Evolutionary conservation across 352 stramenopile species (phyloP).

Genomic region (Blastocystis sp.): DNA sequence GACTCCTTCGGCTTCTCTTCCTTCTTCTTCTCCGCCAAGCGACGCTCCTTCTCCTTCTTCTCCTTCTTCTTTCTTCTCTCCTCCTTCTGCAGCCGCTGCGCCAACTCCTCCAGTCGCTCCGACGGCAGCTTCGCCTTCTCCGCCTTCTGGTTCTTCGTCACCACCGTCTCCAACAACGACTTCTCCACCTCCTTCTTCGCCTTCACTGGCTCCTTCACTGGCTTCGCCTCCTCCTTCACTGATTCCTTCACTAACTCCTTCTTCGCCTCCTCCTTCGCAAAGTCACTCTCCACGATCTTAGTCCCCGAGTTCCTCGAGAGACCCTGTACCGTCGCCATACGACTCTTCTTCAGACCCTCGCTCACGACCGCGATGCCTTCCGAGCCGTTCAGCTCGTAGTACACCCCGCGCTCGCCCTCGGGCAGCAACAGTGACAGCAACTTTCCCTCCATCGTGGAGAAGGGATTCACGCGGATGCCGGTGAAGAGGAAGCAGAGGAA

Average conservation of each 20-base stretch:
- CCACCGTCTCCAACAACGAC: background rate
- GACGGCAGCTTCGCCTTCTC: background rate
- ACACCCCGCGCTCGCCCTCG: background rate
- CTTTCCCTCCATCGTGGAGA: slow-evolving; percentile 6
- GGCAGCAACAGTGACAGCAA: background rate
- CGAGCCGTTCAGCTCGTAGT: background rate
- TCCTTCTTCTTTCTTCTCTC: slow-evolving; percentile 33
- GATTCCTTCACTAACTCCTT: background rate
- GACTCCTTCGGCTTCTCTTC: background rate
- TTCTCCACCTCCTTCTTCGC: background rate
- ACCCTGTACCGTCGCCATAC: background rate
- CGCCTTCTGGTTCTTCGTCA: background rate
- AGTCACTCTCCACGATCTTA: background rate
- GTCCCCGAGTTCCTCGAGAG: background rate
- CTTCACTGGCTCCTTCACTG: background rate
- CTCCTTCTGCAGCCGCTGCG: slow-evolving; percentile 31
- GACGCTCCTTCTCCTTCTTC: background rate
- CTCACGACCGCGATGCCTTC: background rate
- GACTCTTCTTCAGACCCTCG: background rate
- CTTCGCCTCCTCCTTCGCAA: slow-evolving; percentile 3
- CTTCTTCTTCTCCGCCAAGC: background rate
- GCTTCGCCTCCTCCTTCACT: slow-evolving; percentile 10
- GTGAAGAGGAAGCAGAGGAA: slow-evolving; percentile 29
- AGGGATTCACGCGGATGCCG: background rate
- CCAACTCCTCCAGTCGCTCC: slow-evolving; percentile 1